Conservation (phyloP, 2,329 filamentous ascomycete species). For the Fusarium nodosum region DNA sequence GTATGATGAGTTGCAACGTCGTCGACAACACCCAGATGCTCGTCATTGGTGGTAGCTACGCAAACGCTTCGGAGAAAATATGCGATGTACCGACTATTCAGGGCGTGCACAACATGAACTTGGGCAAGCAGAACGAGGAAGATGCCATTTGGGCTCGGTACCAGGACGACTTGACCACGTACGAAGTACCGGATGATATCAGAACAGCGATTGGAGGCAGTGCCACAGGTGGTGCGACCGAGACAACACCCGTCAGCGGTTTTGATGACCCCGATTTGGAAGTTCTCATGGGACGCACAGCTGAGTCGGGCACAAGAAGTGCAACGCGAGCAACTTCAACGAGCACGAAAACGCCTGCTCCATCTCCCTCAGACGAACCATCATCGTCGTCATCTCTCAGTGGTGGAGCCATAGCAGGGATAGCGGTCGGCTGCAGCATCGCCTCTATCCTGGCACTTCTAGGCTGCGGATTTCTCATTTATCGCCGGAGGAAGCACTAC, state of each 20-base stretch:
- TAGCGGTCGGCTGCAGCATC: slow-evolving; percentile 12
- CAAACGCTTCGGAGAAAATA: background rate
- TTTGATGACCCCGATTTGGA: slow-evolving; percentile 18
- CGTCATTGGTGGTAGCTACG: slow-evolving; percentile 9
- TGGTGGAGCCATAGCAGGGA: slow-evolving; percentile 16
- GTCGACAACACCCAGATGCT: slow-evolving; percentile 12
- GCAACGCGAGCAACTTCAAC: slow-evolving; percentile 7
- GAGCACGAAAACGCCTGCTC: background rate
- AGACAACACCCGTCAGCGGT: slow-evolving; percentile 14
- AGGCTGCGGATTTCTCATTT: slow-evolving; percentile 3
- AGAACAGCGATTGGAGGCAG: slow-evolving; percentile 5
- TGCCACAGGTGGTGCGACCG: background rate
- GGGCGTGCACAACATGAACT: slow-evolving; percentile 17
- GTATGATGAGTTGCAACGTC: slow-evolving; percentile 24
- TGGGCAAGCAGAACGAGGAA: slow-evolving; percentile 16
- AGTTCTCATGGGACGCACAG: slow-evolving; percentile 11
- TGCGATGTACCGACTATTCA: slow-evolving; percentile 7
- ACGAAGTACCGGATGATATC: slow-evolving; percentile 9
- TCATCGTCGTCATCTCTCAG: background rate
- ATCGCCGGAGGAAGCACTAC: slow-evolving; percentile 8
- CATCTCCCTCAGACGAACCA: background rate
- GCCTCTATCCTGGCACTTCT: slow-evolving; percentile 2
- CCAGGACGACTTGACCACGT: slow-evolving; percentile 2
- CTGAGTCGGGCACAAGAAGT: slow-evolving; percentile 3
- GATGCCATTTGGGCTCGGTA: slow-evolving; percentile 17